Evolutionary conservation across 2,329 filamentous ascomycete species (phyloP).

Genomic region (Diaporthe vexans): DNA sequence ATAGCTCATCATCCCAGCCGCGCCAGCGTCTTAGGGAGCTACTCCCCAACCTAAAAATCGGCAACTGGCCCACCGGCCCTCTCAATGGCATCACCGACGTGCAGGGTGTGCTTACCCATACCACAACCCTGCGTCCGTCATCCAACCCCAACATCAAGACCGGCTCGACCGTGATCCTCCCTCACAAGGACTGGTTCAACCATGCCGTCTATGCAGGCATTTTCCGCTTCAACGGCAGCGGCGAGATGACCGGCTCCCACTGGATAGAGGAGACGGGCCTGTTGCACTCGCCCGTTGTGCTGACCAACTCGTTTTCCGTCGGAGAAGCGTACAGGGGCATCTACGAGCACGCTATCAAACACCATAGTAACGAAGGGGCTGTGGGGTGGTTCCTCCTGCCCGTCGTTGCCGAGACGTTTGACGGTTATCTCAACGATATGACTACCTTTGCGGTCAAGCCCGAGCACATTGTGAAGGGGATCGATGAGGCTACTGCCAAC

Average conservation of each 20-base stretch:
- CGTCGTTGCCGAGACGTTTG: slow-evolving; percentile 74
- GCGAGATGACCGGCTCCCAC: slow-evolving; percentile 73
- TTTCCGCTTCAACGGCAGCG: slow-evolving; percentile 75
- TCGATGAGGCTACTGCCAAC: slow-evolving; percentile 63
- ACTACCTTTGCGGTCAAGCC: slow-evolving; percentile 67
- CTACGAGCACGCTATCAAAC: slow-evolving; percentile 66
- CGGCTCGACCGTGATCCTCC: slow-evolving; percentile 64
- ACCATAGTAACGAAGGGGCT: slow-evolving; percentile 58
- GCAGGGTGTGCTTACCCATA: slow-evolving; percentile 61
- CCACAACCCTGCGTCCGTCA: slow-evolving; percentile 55
- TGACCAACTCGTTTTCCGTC: slow-evolving; percentile 71
- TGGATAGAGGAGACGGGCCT: slow-evolving; percentile 74
- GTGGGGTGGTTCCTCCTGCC: slow-evolving; percentile 69
- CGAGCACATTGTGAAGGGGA: slow-evolving; percentile 66
- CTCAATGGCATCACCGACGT: slow-evolving; percentile 67
- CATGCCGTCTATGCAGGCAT: slow-evolving; percentile 63
- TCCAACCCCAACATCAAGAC: slow-evolving; percentile 55
- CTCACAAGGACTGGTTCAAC: slow-evolving; percentile 59
- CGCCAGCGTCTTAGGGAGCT: slow-evolving; percentile 58
- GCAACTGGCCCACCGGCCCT: slow-evolving; percentile 58
- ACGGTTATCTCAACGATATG: slow-evolving; percentile 72
- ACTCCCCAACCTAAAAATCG: slow-evolving; percentile 59
- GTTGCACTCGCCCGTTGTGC: slow-evolving; percentile 69
- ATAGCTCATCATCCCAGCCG: slow-evolving; percentile 26
- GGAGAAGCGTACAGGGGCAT: slow-evolving; percentile 72